phyloP scores from a whole-genome alignment of 73 alveolate genomes.

The Effrenium voratum region DNA sequence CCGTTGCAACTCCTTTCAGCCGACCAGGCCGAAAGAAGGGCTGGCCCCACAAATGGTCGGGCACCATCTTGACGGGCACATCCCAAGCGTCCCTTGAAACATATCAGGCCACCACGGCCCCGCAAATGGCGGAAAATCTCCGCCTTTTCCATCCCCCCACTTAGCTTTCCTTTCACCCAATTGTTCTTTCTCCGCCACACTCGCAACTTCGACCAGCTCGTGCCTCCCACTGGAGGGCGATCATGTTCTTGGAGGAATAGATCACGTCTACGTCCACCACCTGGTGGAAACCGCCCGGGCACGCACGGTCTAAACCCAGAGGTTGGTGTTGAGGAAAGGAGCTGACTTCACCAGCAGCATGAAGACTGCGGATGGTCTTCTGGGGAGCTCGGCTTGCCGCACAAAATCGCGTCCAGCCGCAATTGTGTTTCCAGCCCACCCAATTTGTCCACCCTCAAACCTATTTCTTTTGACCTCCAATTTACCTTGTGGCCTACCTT shows the following conservation, averaged over 20 bases:
- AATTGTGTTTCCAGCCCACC: too few relatives aligned
- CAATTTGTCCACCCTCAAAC: too few relatives aligned
- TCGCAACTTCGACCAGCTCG: neutral
- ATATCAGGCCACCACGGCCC: neutral
- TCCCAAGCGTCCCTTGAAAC: neutral
- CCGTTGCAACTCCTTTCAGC: too few relatives aligned
- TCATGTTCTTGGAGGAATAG: conserved; percentile 74
- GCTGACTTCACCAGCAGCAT: neutral
- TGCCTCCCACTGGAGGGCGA: conserved; percentile 73
- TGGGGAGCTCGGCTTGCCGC: too few relatives aligned
- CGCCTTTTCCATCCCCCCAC: neutral
- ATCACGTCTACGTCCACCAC: conserved; percentile 72
- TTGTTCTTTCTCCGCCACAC: neutral
- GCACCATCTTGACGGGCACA: neutral
- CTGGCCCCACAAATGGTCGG: too few relatives aligned
- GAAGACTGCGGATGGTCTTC: too few relatives aligned
- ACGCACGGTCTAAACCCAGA: neutral
- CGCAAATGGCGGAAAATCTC: neutral
- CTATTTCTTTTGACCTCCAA: too few relatives aligned
- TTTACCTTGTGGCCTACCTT: too few relatives aligned
- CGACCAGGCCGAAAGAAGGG: too few relatives aligned
- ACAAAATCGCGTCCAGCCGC: too few relatives aligned
- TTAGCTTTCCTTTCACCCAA: neutral
- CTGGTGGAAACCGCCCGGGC: neutral
- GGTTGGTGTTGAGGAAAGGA: neutral